Conservation (phyloP, 2,329 filamentous ascomycete species). For the Aspergillus sp. region DNA sequence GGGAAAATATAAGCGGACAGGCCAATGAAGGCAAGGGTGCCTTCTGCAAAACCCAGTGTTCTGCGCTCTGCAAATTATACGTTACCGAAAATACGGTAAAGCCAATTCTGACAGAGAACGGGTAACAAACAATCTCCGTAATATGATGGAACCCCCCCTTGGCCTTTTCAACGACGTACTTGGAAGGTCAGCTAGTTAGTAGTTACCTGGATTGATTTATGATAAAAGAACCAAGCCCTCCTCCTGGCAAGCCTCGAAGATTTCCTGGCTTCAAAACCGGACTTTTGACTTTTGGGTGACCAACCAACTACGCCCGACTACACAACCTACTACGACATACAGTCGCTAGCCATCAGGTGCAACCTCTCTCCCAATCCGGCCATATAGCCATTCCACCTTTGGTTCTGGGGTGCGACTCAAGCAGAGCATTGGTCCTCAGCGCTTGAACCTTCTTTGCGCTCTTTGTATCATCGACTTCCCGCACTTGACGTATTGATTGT, state of each 20-base stretch:
- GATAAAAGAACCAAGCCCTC: slow-evolving; percentile 7
- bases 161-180: slow-evolving; percentile 2
- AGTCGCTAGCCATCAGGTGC: slow-evolving; percentile 1
- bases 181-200: background rate
- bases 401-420: background rate
- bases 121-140: slow-evolving; percentile 13
- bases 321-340: background rate
- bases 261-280: slow-evolving; percentile 10
- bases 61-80: background rate
- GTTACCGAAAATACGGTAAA: slow-evolving; percentile 4
- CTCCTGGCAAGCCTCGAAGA: slow-evolving; percentile 1
- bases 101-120: slow-evolving; percentile 6
- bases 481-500: slow-evolving; percentile 14
- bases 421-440: background rate
- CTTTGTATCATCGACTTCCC: slow-evolving; percentile 19
- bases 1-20: too few species aligned
- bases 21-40: background rate
- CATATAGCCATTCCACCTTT: slow-evolving; percentile 11
- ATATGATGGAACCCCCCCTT: too few species aligned
- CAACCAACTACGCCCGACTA: background rate
- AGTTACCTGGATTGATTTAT: background rate
- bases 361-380: slow-evolving; percentile 11
- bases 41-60: background rate
- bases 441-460: background rate
- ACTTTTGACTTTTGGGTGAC: slow-evolving; percentile 2